phyloP scores from a whole-genome alignment of 805 yeast genomes.

The Candida chauliodis region DNA sequence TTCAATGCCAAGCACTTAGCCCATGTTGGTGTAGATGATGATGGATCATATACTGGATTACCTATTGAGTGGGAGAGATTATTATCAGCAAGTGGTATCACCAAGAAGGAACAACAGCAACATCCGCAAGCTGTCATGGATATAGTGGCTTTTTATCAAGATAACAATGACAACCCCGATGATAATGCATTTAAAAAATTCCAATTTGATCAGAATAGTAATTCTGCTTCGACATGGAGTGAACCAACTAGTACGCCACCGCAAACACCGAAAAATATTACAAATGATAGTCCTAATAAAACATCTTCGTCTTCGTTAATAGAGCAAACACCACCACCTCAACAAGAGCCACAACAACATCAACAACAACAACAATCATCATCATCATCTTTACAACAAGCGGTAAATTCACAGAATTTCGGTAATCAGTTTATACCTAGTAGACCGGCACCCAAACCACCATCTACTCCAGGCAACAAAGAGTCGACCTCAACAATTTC shows the following conservation, averaged over 20 bases:
- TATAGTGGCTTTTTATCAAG: slow-evolving; percentile 81
- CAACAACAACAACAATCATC: slow-evolving; percentile 3
- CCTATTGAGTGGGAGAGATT: slow-evolving; percentile 92
- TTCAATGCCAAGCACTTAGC: slow-evolving; percentile 86
- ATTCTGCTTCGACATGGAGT: slow-evolving; percentile 10
- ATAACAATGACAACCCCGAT: slow-evolving; percentile 39
- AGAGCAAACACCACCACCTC: slow-evolving; percentile 1
- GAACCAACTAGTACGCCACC: slow-evolving; percentile 7
- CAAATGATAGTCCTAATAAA: background rate
- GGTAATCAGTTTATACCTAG: slow-evolving; percentile 56
- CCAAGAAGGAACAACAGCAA: slow-evolving; percentile 81
- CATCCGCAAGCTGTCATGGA: slow-evolving; percentile 95
- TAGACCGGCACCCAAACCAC: slow-evolving; percentile 68
- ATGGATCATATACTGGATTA: slow-evolving; percentile 87
- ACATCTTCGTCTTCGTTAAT: slow-evolving; percentile 4
- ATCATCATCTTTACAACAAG: slow-evolving; percentile 12
- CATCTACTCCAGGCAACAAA: slow-evolving; percentile 16
- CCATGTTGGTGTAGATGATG: slow-evolving; percentile 87
- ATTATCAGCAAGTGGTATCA: slow-evolving; percentile 80
- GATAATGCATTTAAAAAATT: slow-evolving; percentile 44
- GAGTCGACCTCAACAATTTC: slow-evolving; percentile 3
- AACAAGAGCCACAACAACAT: slow-evolving; percentile 6
- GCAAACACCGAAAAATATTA: slow-evolving; percentile 6
- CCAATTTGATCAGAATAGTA: slow-evolving; percentile 20
- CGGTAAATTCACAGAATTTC: slow-evolving; percentile 22